Evolutionary conservation across 2,329 filamentous ascomycete species (phyloP).

Genomic region (Calonectria montana): DNA sequence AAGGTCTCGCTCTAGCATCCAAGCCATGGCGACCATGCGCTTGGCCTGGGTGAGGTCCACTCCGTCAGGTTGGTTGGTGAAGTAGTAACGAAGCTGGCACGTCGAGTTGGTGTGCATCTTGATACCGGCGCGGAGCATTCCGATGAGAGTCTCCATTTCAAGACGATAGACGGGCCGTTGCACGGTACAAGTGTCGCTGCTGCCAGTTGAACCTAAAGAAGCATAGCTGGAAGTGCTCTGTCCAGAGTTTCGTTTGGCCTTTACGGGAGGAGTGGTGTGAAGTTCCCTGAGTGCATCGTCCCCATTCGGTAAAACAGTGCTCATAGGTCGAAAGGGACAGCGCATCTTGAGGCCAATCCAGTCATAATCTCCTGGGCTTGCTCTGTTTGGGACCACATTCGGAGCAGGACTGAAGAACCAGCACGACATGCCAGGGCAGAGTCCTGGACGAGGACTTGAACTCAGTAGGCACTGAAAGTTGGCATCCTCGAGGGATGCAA

Average conservation of each 20-base stretch:
- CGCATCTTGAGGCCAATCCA: constrained; percentile 43
- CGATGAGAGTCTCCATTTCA: constrained; percentile 19
- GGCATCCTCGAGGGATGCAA: not conserved
- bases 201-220: not conserved
- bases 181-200: not conserved
- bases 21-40: constrained; percentile 24
- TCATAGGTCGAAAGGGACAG: constrained; percentile 25
- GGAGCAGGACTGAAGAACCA: constrained; percentile 31
- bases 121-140: constrained; percentile 26
- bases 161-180: not conserved
- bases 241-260: not conserved
- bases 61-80: constrained; percentile 18
- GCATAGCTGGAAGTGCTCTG: not conserved
- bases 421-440: constrained; percentile 6
- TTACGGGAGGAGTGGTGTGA: not conserved
- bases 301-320: not conserved
- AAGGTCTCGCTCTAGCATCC: constrained; percentile 28
- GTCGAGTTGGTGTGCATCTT: constrained; percentile 41
- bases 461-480: not conserved
- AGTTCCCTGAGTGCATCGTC: not conserved
- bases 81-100: constrained; percentile 29
- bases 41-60: constrained; percentile 26
- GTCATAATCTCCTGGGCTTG: constrained; percentile 36
- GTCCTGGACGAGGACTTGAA: not conserved
- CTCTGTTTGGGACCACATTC: constrained; percentile 13